Evolutionary conservation across 148 eudicot species (phyloP).

Genomic region (Fagopyrum esculentum): DNA sequence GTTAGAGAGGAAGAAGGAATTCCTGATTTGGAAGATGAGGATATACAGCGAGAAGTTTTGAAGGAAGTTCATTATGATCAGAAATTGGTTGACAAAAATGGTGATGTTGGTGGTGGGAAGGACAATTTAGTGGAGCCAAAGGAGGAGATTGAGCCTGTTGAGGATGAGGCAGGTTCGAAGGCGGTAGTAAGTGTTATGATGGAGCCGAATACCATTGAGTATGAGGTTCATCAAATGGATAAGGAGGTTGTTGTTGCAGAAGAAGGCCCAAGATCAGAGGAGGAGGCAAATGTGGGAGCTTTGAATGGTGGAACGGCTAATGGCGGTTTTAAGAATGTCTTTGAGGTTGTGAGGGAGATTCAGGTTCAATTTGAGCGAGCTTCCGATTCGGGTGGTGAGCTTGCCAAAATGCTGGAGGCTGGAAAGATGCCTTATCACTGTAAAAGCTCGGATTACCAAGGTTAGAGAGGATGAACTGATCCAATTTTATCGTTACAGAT

Average conservation of each 20-base stretch:
- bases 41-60: constrained; percentile 48
- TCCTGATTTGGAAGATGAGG: constrained; percentile 94
- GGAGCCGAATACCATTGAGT: constrained; percentile 50
- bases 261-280: constrained; percentile 28
- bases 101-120: not conserved
- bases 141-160: not conserved
- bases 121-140: not conserved
- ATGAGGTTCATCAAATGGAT: constrained; percentile 83
- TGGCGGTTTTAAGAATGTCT: constrained; percentile 36
- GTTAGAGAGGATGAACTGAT: constrained; percentile 21
- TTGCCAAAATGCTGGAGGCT: constrained; percentile 71
- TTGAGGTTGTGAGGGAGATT: constrained; percentile 70
- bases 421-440: constrained; percentile 63
- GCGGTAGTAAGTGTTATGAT: constrained; percentile 23
- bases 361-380: constrained; percentile 80
- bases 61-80: constrained; percentile 58
- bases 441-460: constrained; percentile 58
- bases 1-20: constrained; percentile 92
- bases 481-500: not conserved
- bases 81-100: constrained; percentile 43
- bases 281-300: constrained; percentile 29
- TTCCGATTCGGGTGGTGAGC: constrained; percentile 55
- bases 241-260: constrained; percentile 58
- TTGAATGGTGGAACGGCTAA: constrained; percentile 23
- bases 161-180: constrained; percentile 3